Base-by-base conservation (phyloP, 2,329 filamentous ascomycete genomes). In the Pseudogymnoascus sp. region DNA sequence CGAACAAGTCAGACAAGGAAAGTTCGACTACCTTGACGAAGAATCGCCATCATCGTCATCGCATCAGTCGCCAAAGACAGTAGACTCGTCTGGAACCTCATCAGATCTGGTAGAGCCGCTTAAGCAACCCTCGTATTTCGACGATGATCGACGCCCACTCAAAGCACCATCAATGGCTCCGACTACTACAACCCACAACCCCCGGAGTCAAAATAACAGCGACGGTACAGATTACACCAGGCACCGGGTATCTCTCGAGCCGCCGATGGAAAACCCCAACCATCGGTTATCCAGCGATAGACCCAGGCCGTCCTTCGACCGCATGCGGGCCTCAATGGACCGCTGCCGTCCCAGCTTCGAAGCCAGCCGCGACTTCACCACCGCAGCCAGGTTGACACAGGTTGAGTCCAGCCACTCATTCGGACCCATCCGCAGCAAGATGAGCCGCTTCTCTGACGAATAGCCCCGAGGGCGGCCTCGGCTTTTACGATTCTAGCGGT, bases 211-310 rank as follows among this genome's bases (percentile, higher is more conserved):
- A 73, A 95, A 93, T 69, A 91, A 92, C 65, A 97, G 92, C 76
- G 92, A 96, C 75, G 93, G 91, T 65, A 97, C 94, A 60, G 92
- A 95, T 70, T 95, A 92, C 74, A 95, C 91, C 21, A 78, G 82
- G 60, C 84, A 85, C 69, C 82, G 86, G 65, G 77, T 80, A 68
- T 87, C 87, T 14, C 73, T 85, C 67, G 87, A 89, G 64, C 73
- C 77, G 60, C 73, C 74, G 16, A 60, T 60, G 61, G 60, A 62
- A 59, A 66, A 70, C 56, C 65, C 67, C 62, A 23, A 64, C 70
- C 65, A 75, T 72, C 66, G 35, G 14, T 21, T 75, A 70, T 64
- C 69, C 10, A 60, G 72, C 44, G 88, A 92, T 66, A 82, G 88
- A 65, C 81, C 87, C 4, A 81, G 91, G 67, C 91, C 91, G 42